Base-by-base conservation (phyloP, 148 eudicot genomes). In the Amaranthus cruentus region DNA sequence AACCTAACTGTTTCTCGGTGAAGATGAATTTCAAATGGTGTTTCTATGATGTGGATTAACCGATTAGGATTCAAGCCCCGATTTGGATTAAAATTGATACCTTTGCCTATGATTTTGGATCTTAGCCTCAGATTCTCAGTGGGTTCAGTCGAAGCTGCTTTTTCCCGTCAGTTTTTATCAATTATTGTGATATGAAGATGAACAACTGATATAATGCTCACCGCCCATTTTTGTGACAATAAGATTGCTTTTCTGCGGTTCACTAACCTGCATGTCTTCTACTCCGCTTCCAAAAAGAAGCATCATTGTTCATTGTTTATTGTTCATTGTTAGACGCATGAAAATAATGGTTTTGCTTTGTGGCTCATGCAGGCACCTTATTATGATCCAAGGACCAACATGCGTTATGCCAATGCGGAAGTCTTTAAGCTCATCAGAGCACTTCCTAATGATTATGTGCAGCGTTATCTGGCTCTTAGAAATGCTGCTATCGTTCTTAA, bases 381-480 rank as follows among this genome's bases (percentile, higher is more conserved):
- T 68, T n/a, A 57, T 68, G 99, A 91, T 85, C 97, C 97, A 58
- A 88, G 99, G 84, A 95, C 99, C 60, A 88, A 84, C 71, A 88
- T 95, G 70, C 93, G 96, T 6, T 95, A 90, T 77, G 97, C 99
- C 48, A 92, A 86, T 77, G 69, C 94, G 50, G 97, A 88, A 69
- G 94, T 90, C 43, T 95, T 95, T 79, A 95, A 90, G 85, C 76
- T 73, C 13, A 75, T 90, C 79, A 88, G 99, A 44, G 85, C 97
- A 47, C 94, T 95, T 78, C 96, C 97, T 14, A 87, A 88, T 18
- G 92, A 95, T 55, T 88, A 90, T 80, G 99, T 92, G 53, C 97
- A 95, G 75, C 78, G 96, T n/a, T 92, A 95, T 53, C 83, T 91
- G 65, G 91, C 97, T 54, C 96, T 95, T 48, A 83, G 99, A 81